Evolutionary conservation across 2,329 filamentous ascomycete genomes (phyloP), one percentile per base, ranked within the genome.

Genomic region (Elsinoe australis): DNA sequence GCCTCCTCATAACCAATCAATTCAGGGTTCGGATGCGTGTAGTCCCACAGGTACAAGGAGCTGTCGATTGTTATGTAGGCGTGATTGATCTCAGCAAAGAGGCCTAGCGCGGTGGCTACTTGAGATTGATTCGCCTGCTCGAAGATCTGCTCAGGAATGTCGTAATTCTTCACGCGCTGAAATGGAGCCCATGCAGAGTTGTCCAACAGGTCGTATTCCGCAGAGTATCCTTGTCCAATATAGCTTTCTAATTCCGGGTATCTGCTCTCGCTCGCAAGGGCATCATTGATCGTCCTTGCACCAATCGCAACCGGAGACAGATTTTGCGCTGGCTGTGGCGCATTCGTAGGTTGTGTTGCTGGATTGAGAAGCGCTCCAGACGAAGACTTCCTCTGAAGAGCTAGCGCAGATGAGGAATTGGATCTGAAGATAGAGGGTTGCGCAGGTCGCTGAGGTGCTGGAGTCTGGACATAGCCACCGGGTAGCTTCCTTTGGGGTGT

Each of bases 31-130:
- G 86, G 81, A 62, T 87, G 79, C 5, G 88, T 95, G 65, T 95
- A 98, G 67, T 98, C 90, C 94, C 94, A 98, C 12, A 98, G 74
- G 63, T 95, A 98, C 35, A 98, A 74, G 53, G 87, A 86, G 68
- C 94, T 95, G 69, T 98, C 92, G 62, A 98, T 92, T 18, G 86
- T 80, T 49, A 95, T 85, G 85, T 89, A 98, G 22, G 90, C 92
- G 66, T 96, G 88, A 60, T 90, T 89, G 60, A 98, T 76, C 66
- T 94, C 86, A 14, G 92, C 86, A 65, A 98, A 96, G 26, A 98
- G 72, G 7, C 94, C 94, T 85, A 98, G 94, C 60, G 80, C 79
- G n/a, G 89, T 95, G 51, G 84, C 83, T 18, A 95, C 80, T 61
- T 94, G 82, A 50, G 86, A 85, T 45, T 79, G 75, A 58, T 98